Percentiles rank a stretch among this genome's conserved stretches.
Evolutionary conservation across 208 protist species (phyloP).

Genomic region (Tritrichomonas musculus): DNA sequence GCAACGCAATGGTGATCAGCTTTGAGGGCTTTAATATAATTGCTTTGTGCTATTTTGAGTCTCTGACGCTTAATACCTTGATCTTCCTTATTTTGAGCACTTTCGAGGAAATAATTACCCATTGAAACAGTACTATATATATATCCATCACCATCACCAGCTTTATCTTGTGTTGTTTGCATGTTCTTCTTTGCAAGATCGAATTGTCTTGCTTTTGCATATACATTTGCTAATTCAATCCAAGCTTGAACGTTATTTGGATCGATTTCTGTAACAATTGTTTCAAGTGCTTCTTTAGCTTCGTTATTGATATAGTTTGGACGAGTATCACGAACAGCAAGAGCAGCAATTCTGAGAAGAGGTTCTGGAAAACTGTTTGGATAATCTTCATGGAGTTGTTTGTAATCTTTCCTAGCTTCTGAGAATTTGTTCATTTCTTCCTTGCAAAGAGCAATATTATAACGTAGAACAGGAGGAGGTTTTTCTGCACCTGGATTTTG

Average conservation of each 20-base stretch:
- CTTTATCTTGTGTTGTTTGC: background rate
- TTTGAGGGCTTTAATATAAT: background rate
- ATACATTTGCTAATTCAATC: background rate
- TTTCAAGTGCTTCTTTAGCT: background rate
- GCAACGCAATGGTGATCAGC: background rate
- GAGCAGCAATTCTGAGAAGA: background rate
- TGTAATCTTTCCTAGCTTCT: background rate
- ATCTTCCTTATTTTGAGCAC: background rate
- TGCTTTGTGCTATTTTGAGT: background rate
- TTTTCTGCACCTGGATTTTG: background rate
- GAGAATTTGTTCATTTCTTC: background rate
- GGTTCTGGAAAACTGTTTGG: constrained; percentile 30
- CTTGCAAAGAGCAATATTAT: background rate
- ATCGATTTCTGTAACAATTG: background rate
- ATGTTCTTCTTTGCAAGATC: background rate
- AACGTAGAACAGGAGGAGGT: background rate
- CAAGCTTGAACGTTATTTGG: background rate
- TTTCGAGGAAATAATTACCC: background rate
- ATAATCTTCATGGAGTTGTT: background rate
- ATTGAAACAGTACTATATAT: background rate
- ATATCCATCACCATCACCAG: background rate
- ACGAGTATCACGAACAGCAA: background rate
- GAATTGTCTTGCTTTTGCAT: background rate
- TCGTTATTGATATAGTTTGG: background rate
- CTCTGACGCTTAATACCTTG: background rate